Percentiles rank a stretch among this genome's conserved stretches.
These are phyloP conservation scores for Neophaeococcomyces mojaviensis DNA, from an alignment of 2,329 filamentous ascomycete genomes.

Conservation along the genomic window DNA sequence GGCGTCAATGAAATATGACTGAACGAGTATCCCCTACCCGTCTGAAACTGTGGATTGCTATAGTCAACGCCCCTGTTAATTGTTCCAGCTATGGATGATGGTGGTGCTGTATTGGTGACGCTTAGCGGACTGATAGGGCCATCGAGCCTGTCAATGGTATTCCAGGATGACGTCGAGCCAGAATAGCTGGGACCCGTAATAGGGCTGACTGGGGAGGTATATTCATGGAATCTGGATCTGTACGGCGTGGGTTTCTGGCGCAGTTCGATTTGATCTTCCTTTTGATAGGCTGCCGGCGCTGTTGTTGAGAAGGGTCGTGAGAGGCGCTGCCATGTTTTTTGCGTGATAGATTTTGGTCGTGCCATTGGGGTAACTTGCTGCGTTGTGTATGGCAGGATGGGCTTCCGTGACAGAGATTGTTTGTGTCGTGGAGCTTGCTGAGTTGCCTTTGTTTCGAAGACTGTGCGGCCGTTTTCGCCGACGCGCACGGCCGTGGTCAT, in stretches of 20 bases:
- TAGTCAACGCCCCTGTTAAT: background rate
- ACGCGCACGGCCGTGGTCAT: background rate
- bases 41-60: background rate
- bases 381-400: background rate
- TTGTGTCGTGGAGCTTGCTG: background rate
- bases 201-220: slow-evolving; percentile 2
- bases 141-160: background rate
- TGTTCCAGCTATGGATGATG: background rate
- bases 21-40: background rate
- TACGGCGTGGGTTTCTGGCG: background rate
- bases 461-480: slow-evolving; percentile 5
- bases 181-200: background rate
- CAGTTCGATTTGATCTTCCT: slow-evolving; percentile 6
- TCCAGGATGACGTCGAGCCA: slow-evolving; percentile 2
- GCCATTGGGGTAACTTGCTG: slow-evolving; percentile 52
- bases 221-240: background rate
- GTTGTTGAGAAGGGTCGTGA: slow-evolving; percentile 5
- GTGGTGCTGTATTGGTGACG: background rate
- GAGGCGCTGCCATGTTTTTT: slow-evolving; percentile 56
- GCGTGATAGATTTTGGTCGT: slow-evolving; percentile 78
- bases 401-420: background rate
- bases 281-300: background rate
- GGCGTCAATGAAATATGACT: background rate
- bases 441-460: slow-evolving; percentile 1
- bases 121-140: slow-evolving; percentile 4